Evolutionary conservation across 441 rosid species (phyloP).

Genomic region (Populus trichocarpa): DNA sequence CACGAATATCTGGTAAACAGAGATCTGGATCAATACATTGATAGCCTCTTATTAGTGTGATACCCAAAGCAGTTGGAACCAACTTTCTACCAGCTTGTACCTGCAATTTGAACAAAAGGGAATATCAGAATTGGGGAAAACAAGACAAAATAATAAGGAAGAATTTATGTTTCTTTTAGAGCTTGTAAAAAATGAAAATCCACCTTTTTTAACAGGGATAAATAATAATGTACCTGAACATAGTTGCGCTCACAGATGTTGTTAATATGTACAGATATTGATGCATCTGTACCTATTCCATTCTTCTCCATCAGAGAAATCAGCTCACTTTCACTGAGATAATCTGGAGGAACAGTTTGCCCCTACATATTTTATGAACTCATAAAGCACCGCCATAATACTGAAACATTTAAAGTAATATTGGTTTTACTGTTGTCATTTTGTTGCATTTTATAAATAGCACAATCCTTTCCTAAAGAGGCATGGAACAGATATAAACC

Average conservation of each 20-base stretch:
- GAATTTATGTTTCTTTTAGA: background rate
- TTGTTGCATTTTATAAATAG: background rate
- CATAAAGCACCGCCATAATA: constrained; percentile 13
- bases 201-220: background rate
- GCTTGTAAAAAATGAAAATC: background rate
- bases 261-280: constrained; percentile 86
- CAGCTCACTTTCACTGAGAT: constrained; percentile 89
- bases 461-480: background rate
- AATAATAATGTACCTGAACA: constrained; percentile 58
- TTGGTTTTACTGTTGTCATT: background rate
- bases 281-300: constrained; percentile 96
- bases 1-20: constrained; percentile 89
- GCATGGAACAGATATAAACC: constrained; percentile 1
- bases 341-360: constrained; percentile 72
- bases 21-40: constrained; percentile 94
- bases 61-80: constrained; percentile 87
- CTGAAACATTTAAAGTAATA: background rate
- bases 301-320: constrained; percentile 93
- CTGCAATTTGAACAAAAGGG: constrained; percentile 36
- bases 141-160: background rate
- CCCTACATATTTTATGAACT: constrained; percentile 49
- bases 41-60: constrained; percentile 85
- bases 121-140: background rate
- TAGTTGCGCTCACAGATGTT: constrained; percentile 95
- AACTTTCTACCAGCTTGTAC: constrained; percentile 83